A percentile compares a stretch with the other conserved stretches of the same genome.
Evolutionary conservation across 495 filamentous ascomycete species (phyloP).

Genomic region (Tuber aestivum): DNA sequence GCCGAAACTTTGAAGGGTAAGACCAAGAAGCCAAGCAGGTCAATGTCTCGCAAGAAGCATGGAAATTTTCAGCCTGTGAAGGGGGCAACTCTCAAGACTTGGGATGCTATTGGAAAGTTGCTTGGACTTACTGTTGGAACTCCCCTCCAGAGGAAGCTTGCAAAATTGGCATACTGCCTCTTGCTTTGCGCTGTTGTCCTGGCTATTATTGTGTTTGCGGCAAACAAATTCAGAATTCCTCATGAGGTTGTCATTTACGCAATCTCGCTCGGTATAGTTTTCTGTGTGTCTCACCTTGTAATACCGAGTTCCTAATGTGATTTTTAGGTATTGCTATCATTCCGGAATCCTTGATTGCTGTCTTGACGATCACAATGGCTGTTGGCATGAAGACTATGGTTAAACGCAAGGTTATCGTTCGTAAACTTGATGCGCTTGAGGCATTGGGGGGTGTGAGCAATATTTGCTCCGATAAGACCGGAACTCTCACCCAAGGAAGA

Average conservation of each 20-base stretch:
- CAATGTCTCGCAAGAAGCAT: constrained; percentile 59
- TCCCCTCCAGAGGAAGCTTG: constrained; percentile 73
- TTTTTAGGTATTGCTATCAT: constrained; percentile 62
- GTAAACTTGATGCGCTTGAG: constrained; percentile 73
- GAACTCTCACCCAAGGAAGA: constrained; percentile 71
- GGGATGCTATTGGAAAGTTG: constrained; percentile 60
- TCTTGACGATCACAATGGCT: constrained; percentile 69
- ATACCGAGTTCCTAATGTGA: constrained; percentile 25
- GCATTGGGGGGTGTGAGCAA: constrained; percentile 80
- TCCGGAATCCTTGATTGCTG: constrained; percentile 63
- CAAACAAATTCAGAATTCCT: constrained; percentile 62
- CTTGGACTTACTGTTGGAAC: constrained; percentile 74
- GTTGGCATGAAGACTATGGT: constrained; percentile 73
- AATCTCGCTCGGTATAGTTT: constrained; percentile 55
- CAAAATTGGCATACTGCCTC: constrained; percentile 67
- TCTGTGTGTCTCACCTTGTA: neutral
- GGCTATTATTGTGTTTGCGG: constrained; percentile 73
- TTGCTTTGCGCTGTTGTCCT: constrained; percentile 68
- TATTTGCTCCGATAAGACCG: constrained; percentile 85
- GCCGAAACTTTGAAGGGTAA: constrained; percentile 59
- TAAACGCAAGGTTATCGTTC: constrained; percentile 68
- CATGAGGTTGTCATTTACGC: constrained; percentile 76
- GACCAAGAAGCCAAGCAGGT: constrained; percentile 55
- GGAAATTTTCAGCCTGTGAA: constrained; percentile 56
- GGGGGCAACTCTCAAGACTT: constrained; percentile 54